Base-by-base conservation (phyloP, 345 rosid genomes). In the Populus deltoides region DNA sequence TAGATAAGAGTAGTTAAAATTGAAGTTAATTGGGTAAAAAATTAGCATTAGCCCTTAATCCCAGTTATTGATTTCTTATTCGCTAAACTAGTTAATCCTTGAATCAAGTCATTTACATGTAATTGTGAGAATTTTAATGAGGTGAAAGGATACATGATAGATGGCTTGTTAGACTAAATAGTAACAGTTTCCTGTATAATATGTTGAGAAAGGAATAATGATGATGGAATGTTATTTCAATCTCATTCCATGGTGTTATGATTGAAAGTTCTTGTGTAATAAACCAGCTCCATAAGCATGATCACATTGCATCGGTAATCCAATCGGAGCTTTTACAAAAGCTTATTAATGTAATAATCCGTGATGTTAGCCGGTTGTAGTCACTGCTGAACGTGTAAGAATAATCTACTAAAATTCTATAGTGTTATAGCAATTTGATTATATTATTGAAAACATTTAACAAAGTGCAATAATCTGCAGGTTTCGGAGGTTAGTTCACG, bases 401-500 rank as follows among this genome's bases (percentile, higher is more conserved):
- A 31, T 55, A 72, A 33, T 25, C 17, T 11, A n/a, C 39, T 62
- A 27, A 17, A 57, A 24, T 29, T 10, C 29, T 24, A 0, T 35
- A 6, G 6, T 22, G 39, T 8, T 22, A 17, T n/a, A 20, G 8
- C 10, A 16, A 68, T 39, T 68, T 33, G 7, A 9, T 41, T 35
- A 3, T 72, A 25, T 7, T 15, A 72, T 51, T 15, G 6, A 72
- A 6, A 12, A 17, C 24, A 53, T 22, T 3, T 73, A 53, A 73
- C 3, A 17, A n/a, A 22, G 16, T 16, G 62, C 39, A 29, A 57
- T 62, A 29, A 31, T 47, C 17, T 77, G 73, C 84, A 90, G 94
- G 97, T 92, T 79, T 87, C 93, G 3, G 91, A 87, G 78, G 93
- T 90, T 57, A 86, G 97, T 85, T 82, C 90, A 71, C 88, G 86